Percentiles rank a stretch among this genome's conserved stretches.
Evolutionary conservation across 345 rosid genomes (phyloP).

Genomic region (Gossypium thurberi): DNA sequence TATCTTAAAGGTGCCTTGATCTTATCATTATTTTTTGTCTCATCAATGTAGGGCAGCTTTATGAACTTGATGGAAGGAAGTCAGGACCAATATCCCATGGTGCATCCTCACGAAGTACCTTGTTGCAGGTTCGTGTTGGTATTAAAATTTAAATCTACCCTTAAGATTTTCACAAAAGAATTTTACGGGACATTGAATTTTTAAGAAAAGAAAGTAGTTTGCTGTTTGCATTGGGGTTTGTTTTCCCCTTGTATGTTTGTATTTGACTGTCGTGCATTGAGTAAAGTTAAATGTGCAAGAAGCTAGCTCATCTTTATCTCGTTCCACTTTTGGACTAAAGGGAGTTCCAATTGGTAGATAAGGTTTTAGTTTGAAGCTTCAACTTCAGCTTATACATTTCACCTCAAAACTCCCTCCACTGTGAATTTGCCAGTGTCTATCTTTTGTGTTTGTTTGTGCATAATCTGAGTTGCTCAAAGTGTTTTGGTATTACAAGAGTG

Average conservation of each 20-base stretch:
- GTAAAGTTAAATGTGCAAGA: not conserved
- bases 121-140: conserved; percentile 50
- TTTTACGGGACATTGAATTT: not conserved
- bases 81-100: conserved; percentile 75
- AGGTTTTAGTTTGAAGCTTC: conserved; percentile 2
- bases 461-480: not conserved
- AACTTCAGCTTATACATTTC: not conserved
- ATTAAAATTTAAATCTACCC: not conserved
- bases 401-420: not conserved
- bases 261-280: not conserved
- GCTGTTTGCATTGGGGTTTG: not conserved
- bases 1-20: not conserved
- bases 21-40: not conserved
- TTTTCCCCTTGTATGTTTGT: not conserved
- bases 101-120: conserved; percentile 55
- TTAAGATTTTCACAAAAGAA: no score
- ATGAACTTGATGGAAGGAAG: conserved; percentile 93
- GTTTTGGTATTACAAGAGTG: not conserved
- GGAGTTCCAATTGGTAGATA: not conserved
- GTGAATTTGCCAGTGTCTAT: not conserved
- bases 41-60: conserved; percentile 53
- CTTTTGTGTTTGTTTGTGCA: not conserved
- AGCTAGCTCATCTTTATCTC: not conserved
- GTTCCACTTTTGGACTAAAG: not conserved
- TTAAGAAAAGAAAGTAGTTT: not conserved